These are phyloP conservation scores for Cystofilobasidium bisporidii DNA, from an alignment of 768 basidiomycete species.

Conservation along the genomic window DNA sequence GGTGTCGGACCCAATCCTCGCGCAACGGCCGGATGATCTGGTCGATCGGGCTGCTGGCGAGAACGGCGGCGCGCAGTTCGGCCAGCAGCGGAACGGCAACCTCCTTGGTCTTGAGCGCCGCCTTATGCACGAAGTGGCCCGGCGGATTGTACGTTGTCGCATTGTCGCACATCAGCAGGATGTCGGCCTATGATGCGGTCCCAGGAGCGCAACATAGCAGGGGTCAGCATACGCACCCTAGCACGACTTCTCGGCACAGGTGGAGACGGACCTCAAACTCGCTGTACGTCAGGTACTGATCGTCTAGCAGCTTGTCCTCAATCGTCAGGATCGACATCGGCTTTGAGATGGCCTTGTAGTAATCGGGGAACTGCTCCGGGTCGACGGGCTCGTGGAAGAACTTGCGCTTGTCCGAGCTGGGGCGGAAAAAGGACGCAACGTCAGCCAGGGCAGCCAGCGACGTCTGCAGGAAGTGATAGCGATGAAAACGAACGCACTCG, in stretches of 20 bases:
- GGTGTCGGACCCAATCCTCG: slow-evolving; percentile 37
- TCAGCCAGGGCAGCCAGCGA: background rate
- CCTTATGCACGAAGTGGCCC: slow-evolving; percentile 59
- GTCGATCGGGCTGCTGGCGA: slow-evolving; percentile 36
- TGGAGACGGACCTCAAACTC: slow-evolving; percentile 13
- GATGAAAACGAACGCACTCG: slow-evolving; percentile 55
- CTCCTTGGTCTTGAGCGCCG: slow-evolving; percentile 56
- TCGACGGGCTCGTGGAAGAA: slow-evolving; percentile 36
- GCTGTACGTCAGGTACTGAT: slow-evolving; percentile 3
- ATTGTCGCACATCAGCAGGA: slow-evolving; percentile 19
- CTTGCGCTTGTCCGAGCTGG: slow-evolving; percentile 61
- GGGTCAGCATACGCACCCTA: too few species aligned
- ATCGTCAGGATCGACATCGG: slow-evolving; percentile 18
- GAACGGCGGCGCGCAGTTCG: slow-evolving; percentile 32
- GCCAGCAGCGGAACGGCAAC: slow-evolving; percentile 43
- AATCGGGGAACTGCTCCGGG: slow-evolving; percentile 10
- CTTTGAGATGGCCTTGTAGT: slow-evolving; percentile 7
- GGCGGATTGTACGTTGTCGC: slow-evolving; percentile 33
- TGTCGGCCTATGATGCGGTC: slow-evolving; percentile 7
- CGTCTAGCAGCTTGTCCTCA: slow-evolving; percentile 9
- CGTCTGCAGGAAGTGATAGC: slow-evolving; percentile 40
- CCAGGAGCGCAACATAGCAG: too few species aligned
- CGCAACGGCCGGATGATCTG: slow-evolving; percentile 51
- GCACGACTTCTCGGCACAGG: too few species aligned
- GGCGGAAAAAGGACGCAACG: background rate